Conservation (phyloP, 129 eudicot genomes). For the Artemisia annua region DNA sequence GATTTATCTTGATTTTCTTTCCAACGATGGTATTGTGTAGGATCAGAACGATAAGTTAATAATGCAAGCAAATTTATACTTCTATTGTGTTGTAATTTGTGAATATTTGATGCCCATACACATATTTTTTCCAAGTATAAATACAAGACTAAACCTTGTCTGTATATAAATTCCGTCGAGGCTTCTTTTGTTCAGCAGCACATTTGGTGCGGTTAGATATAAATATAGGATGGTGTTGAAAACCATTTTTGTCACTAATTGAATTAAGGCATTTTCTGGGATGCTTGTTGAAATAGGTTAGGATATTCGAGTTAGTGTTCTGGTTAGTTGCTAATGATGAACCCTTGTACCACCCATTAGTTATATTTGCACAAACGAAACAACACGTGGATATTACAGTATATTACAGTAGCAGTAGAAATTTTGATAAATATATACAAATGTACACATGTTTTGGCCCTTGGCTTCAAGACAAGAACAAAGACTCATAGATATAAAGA, state of each 20-base stretch:
- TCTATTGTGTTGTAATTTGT: background rate
- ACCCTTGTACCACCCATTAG: too few relatives aligned
- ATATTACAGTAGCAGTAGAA: background rate
- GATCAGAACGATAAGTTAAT: background rate
- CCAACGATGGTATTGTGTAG: conserved; percentile 16
- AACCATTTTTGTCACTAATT: background rate
- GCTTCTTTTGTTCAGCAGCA: too few relatives aligned
- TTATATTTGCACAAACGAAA: too few relatives aligned
- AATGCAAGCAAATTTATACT: conserved; percentile 13
- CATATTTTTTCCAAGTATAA: too few relatives aligned
- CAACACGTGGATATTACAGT: background rate
- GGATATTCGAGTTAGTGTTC: background rate
- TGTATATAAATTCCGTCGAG: background rate
- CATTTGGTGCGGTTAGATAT: background rate
- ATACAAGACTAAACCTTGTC: too few relatives aligned
- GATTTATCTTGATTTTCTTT: conserved; percentile 4
- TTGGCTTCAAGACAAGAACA: too few relatives aligned
- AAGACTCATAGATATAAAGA: background rate
- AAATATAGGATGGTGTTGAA: background rate
- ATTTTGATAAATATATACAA: background rate
- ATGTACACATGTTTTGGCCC: too few relatives aligned
- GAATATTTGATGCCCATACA: background rate
- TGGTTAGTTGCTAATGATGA: background rate
- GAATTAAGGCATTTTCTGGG: too few relatives aligned
- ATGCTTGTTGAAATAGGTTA: too few relatives aligned